Conservation (phyloP, 768 basidiomycete species). For the Coprinopsis strossmayeri region DNA sequence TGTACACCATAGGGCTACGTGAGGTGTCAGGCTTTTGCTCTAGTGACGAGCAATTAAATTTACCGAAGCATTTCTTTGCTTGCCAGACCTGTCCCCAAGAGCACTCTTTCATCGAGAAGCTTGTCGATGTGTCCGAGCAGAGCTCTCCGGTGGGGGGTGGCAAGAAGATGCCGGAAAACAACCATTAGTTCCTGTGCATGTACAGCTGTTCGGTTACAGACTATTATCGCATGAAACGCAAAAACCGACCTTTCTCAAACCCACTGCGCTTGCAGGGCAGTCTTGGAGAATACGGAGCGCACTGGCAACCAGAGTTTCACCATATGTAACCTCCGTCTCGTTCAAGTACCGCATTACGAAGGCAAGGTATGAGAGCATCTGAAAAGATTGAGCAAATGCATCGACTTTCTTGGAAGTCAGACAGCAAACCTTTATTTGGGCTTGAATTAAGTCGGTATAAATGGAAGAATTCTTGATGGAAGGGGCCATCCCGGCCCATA, state of each 20-base stretch:
- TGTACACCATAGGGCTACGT: slow-evolving; percentile 70
- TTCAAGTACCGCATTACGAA: slow-evolving; percentile 68
- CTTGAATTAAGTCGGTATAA: slow-evolving; percentile 79
- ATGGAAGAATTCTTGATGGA: slow-evolving; percentile 64
- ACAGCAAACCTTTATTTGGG: slow-evolving; percentile 79
- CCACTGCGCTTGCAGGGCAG: slow-evolving; percentile 80
- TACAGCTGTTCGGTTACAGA: neutral
- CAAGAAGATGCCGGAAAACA: slow-evolving; percentile 85
- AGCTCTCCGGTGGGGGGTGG: slow-evolving; percentile 68
- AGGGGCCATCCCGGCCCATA: slow-evolving; percentile 79
- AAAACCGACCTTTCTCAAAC: slow-evolving; percentile 80
- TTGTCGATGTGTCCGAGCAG: slow-evolving; percentile 83
- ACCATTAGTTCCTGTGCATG: slow-evolving; percentile 76
- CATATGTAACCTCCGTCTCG: slow-evolving; percentile 65
- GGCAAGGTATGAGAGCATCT: slow-evolving; percentile 90
- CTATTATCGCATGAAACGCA: no score
- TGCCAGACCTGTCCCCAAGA: slow-evolving; percentile 79
- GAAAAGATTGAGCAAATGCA: slow-evolving; percentile 9
- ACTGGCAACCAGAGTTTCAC: slow-evolving; percentile 73
- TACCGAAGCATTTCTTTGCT: slow-evolving; percentile 82
- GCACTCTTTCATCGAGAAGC: slow-evolving; percentile 82
- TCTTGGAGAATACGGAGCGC: slow-evolving; percentile 89
- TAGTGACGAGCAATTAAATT: slow-evolving; percentile 12
- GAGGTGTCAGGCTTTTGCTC: slow-evolving; percentile 1
- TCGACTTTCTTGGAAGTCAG: slow-evolving; percentile 3